These are phyloP conservation scores for Arthrobotrys sphaeroides DNA, from an alignment of 2,329 filamentous ascomycete genomes.

Conservation along the genomic window DNA sequence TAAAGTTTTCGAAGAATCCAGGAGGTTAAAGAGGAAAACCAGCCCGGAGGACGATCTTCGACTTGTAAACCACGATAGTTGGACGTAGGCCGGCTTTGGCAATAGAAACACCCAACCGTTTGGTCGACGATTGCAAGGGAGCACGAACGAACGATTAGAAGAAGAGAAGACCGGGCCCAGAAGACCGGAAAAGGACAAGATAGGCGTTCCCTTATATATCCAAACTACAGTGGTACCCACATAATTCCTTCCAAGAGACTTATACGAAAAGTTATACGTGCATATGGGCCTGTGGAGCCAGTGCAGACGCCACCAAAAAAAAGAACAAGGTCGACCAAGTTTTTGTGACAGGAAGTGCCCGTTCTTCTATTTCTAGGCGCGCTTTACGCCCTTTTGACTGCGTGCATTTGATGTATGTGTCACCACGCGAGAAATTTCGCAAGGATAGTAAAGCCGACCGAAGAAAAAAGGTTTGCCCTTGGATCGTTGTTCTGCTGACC, in stretches of 20 bases:
- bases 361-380: not conserved
- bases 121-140: not conserved
- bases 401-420: not conserved
- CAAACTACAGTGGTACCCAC: not conserved
- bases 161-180: not conserved
- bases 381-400: conserved; percentile 2
- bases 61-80: no score
- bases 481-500: not conserved
- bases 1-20: no score
- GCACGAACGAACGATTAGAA: not conserved
- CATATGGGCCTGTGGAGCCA: not conserved
- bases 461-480: not conserved
- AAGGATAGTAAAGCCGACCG: conserved; percentile 1
- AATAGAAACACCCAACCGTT: no score
- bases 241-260: not conserved
- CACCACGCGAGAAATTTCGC: not conserved
- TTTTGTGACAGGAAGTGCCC: not conserved
- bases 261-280: not conserved
- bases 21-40: no score
- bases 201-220: conserved; percentile 13
- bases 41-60: no score
- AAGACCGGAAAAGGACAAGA: not conserved
- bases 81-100: no score
- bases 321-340: not conserved
- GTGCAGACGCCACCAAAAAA: not conserved